These are phyloP conservation scores for Rubia tinctorum DNA, from an alignment of 305 asterid genomes.

Conservation along the genomic window DNA sequence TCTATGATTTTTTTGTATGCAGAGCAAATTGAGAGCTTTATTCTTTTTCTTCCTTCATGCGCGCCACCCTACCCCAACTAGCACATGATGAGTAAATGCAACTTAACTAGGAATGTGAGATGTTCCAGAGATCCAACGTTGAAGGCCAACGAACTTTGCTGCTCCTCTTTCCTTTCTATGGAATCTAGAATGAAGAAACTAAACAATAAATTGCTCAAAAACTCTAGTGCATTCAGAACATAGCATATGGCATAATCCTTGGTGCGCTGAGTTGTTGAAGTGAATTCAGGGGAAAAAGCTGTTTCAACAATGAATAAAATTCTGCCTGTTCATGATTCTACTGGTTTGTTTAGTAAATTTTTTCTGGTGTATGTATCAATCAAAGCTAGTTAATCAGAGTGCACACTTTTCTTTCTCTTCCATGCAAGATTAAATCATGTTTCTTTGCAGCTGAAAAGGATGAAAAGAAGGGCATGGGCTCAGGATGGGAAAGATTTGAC, in stretches of 20 bases:
- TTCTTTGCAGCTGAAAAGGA: conserved; percentile 64
- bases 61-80: no score
- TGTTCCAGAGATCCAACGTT: no score
- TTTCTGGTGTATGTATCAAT: neutral
- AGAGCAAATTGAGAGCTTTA: neutral
- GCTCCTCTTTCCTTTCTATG: neutral
- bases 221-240: conserved; percentile 1
- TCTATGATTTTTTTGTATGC: neutral
- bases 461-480: conserved; percentile 66
- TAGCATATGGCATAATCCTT: neutral
- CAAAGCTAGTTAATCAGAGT: neutral
- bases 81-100: no score
- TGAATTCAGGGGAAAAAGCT: neutral
- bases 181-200: neutral
- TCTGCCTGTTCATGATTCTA: neutral
- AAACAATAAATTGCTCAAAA: neutral
- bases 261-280: neutral
- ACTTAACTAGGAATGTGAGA: no score
- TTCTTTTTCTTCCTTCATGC: neutral
- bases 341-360: neutral
- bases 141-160: no score
- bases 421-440: neutral
- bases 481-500: conserved; percentile 95
- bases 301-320: neutral
- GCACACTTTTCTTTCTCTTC: neutral